These are phyloP conservation scores for Spiromastix sp. DNA, from an alignment of 2,329 filamentous ascomycete genomes.

Conservation along the genomic window DNA sequence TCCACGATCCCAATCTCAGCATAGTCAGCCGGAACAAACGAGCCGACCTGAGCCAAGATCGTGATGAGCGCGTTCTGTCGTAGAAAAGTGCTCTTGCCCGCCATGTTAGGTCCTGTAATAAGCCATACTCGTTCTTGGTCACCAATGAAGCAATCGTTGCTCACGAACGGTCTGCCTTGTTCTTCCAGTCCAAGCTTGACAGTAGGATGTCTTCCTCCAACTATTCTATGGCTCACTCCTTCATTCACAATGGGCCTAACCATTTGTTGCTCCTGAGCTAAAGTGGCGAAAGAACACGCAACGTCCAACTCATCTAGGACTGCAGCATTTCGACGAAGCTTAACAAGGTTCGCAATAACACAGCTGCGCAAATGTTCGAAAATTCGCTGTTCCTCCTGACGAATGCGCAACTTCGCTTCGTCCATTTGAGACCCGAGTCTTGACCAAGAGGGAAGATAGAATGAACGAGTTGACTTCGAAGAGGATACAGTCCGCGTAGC, in stretches of 20 bases:
- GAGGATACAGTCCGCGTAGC: slow-evolving; percentile 56
- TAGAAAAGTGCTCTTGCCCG: slow-evolving; percentile 89
- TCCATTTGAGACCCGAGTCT: slow-evolving; percentile 69
- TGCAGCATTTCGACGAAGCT: slow-evolving; percentile 77
- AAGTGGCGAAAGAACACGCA: slow-evolving; percentile 68
- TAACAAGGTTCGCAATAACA: slow-evolving; percentile 73
- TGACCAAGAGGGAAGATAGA: slow-evolving; percentile 78
- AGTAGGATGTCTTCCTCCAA: slow-evolving; percentile 83
- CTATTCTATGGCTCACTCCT: slow-evolving; percentile 58
- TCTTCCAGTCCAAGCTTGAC: slow-evolving; percentile 74
- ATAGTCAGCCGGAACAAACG: slow-evolving; percentile 80
- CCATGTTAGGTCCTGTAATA: slow-evolving; percentile 90
- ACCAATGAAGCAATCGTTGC: slow-evolving; percentile 80
- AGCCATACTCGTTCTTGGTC: slow-evolving; percentile 60
- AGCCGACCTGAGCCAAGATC: slow-evolving; percentile 84
- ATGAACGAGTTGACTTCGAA: slow-evolving; percentile 74
- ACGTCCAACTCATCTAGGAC: slow-evolving; percentile 92
- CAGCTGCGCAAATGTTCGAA: slow-evolving; percentile 63
- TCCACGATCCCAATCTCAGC: slow-evolving; percentile 88
- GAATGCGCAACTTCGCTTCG: slow-evolving; percentile 64
- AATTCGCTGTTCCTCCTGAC: slow-evolving; percentile 72
- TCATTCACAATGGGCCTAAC: slow-evolving; percentile 62
- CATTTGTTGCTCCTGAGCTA: slow-evolving; percentile 65
- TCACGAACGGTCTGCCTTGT: slow-evolving; percentile 70
- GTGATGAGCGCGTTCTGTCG: slow-evolving; percentile 92